Evolutionary conservation across 1,284 basidiomycete genomes (phyloP).

Genomic region (Albatrellus sp.): DNA sequence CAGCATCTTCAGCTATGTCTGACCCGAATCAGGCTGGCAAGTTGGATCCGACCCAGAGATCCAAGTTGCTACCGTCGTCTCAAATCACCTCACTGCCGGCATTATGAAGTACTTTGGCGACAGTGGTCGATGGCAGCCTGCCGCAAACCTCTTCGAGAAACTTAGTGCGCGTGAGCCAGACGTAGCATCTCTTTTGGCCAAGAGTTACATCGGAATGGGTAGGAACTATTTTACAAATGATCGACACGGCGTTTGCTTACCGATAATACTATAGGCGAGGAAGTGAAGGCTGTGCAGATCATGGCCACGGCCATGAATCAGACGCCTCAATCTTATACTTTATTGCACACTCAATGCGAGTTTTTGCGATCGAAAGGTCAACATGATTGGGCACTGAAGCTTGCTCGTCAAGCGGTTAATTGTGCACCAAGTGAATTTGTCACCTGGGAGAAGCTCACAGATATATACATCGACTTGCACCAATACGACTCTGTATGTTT

Average conservation of each 20-base stretch:
- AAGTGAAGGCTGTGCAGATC: slow-evolving; percentile 95
- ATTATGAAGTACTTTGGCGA: slow-evolving; percentile 97
- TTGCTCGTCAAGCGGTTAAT: slow-evolving; percentile 92
- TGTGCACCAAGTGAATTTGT: slow-evolving; percentile 97
- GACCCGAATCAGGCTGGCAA: slow-evolving; percentile 72
- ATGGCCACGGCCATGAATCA: slow-evolving; percentile 78
- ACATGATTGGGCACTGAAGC: slow-evolving; percentile 81
- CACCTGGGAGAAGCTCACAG: slow-evolving; percentile 96
- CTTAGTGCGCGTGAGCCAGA: slow-evolving; percentile 80
- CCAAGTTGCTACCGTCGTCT: slow-evolving; percentile 95
- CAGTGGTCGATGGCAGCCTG: slow-evolving; percentile 76
- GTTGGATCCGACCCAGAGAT: slow-evolving; percentile 97
- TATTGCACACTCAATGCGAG: slow-evolving; percentile 91
- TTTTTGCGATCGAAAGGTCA: slow-evolving; percentile 82
- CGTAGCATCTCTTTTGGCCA: slow-evolving; percentile 79
- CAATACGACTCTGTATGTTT: slow-evolving; percentile 66
- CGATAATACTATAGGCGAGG: slow-evolving; percentile 58
- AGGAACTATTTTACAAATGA: slow-evolving; percentile 20
- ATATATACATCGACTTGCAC: slow-evolving; percentile 84
- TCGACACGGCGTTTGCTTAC: not conserved
- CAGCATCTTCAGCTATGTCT: not conserved
- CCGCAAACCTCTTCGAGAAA: slow-evolving; percentile 93
- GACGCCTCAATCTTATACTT: slow-evolving; percentile 86
- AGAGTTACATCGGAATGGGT: slow-evolving; percentile 97
- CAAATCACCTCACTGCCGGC: slow-evolving; percentile 91